Evolutionary conservation across 306 rosid species (phyloP), one percentile per base, ranked within the genome.

Genomic region (Vigna trinervia): DNA sequence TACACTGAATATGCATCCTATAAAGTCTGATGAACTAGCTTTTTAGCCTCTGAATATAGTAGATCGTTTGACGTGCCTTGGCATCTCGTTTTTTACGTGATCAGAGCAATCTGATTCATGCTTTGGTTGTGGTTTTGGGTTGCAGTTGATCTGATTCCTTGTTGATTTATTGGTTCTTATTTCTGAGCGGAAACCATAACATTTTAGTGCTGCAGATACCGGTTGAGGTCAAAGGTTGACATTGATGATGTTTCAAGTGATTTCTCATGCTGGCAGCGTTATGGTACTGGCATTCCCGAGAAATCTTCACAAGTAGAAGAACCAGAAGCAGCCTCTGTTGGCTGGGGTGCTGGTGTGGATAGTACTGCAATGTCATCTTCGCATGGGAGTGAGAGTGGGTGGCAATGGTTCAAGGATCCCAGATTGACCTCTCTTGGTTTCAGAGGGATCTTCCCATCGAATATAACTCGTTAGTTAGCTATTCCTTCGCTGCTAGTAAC

Each of bases 391-490:
- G 78, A 73, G 73, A 60, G 46, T 59, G 98, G 97, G 5, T 90
- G 93, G 92, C 97, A 90, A 58, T 95, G 97, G 97, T 95, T 90
- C 75, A 86, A 84, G 83, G 98, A 95, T 83, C 97, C 98, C 62
- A 88, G 97, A 71, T 83, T 90, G 80, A 84, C 83, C 68, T 83
- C 86, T 81, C 97, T 95, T 59, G 97, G 97, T 85, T 90, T 89
- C 85, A 88, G 98, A 60, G 97, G 98, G 69, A 88, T 95, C 79
- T 95, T 95, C 82, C 96, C 96, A 26, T 83, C 96, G 12, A 83
- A 87, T 56, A 78, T 74, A 48, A 82, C 79, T 19, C 97, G 98
- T 90, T 87, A 84, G 97, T 83, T 77, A 38, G 79, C 60, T 57
- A 32, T 58, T 67, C 76, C 71, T 59, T 64, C 15, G 63, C 48